phyloP scores from a whole-genome alignment of 2,329 filamentous ascomycete species.

The Arthroderma sp. region DNA sequence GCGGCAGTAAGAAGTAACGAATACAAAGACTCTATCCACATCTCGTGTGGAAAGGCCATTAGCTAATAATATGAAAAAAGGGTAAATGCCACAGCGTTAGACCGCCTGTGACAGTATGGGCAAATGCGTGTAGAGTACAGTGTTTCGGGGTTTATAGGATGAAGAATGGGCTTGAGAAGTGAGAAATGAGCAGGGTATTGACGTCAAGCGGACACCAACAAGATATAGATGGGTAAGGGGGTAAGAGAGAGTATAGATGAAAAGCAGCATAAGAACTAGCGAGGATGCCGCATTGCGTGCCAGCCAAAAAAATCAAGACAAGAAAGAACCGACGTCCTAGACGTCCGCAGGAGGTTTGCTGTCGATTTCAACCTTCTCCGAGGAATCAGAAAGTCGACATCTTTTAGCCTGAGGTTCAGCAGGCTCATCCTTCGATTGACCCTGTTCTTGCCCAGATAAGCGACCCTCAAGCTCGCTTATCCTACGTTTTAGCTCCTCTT shows the following conservation, averaged over 20 bases:
- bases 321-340: conserved; percentile 1
- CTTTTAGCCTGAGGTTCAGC: conserved; percentile 43
- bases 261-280: background rate
- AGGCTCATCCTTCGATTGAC: conserved; percentile 19
- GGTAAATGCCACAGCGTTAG: background rate
- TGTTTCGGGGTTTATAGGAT: background rate
- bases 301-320: background rate
- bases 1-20: background rate
- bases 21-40: background rate
- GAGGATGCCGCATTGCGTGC: background rate
- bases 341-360: conserved; percentile 3
- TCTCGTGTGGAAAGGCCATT: background rate
- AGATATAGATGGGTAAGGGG: background rate
- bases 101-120: background rate
- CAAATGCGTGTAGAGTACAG: background rate
- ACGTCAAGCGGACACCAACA: background rate
- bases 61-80: background rate
- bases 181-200: background rate
- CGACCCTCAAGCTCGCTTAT: conserved; percentile 63
- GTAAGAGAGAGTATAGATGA: background rate
- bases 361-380: background rate
- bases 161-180: background rate
- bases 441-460: conserved; percentile 24
- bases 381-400: conserved; percentile 38
- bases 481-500: conserved; percentile 69